Conservation (phyloP, 495 filamentous ascomycete species). For the Poronia punctata region DNA sequence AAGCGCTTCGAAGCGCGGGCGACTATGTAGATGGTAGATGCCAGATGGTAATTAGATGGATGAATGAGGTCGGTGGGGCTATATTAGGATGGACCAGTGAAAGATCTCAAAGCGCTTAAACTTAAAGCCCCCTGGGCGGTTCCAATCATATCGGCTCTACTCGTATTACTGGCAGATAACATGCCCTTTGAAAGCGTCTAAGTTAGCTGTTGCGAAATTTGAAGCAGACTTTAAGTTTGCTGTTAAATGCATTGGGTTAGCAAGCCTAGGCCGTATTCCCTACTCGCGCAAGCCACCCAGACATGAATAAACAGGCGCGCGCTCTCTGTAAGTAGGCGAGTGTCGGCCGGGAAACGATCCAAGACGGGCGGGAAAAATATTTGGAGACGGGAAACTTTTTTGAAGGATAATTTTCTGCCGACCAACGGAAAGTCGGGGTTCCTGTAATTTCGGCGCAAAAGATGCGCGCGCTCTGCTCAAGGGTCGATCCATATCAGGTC, state of each 20-base stretch:
- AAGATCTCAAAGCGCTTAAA: constrained; percentile 7
- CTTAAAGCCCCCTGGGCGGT: neutral
- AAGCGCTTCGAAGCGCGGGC: constrained; percentile 3
- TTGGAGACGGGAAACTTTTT: no score
- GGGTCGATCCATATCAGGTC: constrained; percentile 1
- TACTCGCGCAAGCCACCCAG: neutral
- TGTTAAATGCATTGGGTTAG: neutral
- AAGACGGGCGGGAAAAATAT: neutral
- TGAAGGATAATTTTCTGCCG: neutral
- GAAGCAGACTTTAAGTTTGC: neutral
- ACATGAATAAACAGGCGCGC: constrained; percentile 4
- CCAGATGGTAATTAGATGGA: no score
- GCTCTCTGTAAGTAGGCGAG: constrained; percentile 2
- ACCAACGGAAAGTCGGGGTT: constrained; percentile 3
- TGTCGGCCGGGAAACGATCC: neutral
- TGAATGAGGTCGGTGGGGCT: neutral
- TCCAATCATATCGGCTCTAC: no score
- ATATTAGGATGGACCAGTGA: constrained; percentile 1
- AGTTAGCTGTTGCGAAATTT: no score
- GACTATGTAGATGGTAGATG: neutral
- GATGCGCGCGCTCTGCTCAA: constrained; percentile 10
- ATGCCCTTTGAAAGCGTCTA: no score
- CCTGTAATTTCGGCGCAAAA: neutral
- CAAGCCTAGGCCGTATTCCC: no score
- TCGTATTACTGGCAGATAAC: no score